Evolutionary conservation across 2,329 filamentous ascomycete genomes (phyloP), one percentile per base, ranked within the genome.

Genomic region (Triangularia setosa): DNA sequence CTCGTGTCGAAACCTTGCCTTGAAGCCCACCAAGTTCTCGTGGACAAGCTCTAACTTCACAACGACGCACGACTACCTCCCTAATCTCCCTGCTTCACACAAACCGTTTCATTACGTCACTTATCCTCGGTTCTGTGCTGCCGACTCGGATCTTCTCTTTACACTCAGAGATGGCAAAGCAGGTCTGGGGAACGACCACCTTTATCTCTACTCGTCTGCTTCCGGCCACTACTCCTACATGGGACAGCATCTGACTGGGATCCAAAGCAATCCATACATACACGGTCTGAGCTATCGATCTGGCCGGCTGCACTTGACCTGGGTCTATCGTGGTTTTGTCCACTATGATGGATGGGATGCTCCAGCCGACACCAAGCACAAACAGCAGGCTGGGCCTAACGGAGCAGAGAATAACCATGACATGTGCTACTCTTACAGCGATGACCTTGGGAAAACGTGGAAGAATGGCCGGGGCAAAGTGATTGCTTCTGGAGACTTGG

Each of bases 81-180:
- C 78, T 0, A 77, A 77, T 0, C 70, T 78, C 12, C 68, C 65
- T 12, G 63, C 62, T 18, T 62, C 60, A 24, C 72, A 74, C 64
- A 65, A 65, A n/a, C 69, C 75, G 6, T 73, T 79, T 60, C 60
- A 71, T 56, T 75, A 78, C 65, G 73, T 84, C 35, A 83, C 81
- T 0, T 84, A 83, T 69, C 81, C 81, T 3, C 79, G 81, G 1
- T 83, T 83, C 66, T 77, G 79, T 54, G 70, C 74, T 12, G 68
- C 78, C 1, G 75, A 72, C 8, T 33, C 72, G 3, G 74, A 78
- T 60, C 72, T 84, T 16, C 74, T 83, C 12, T 79, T 81, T 72
- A 79, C 81, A 33, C 80, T 82, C 66, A 80, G 81, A 9, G 83
- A 82, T 30, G 81, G 81, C 27, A 79, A 81, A 62, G 81, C 80